Percentiles rank a stretch among this genome's conserved stretches.
phyloP scores from a whole-genome alignment of 306 rosid species.

The Erythrophleum fordii region DNA sequence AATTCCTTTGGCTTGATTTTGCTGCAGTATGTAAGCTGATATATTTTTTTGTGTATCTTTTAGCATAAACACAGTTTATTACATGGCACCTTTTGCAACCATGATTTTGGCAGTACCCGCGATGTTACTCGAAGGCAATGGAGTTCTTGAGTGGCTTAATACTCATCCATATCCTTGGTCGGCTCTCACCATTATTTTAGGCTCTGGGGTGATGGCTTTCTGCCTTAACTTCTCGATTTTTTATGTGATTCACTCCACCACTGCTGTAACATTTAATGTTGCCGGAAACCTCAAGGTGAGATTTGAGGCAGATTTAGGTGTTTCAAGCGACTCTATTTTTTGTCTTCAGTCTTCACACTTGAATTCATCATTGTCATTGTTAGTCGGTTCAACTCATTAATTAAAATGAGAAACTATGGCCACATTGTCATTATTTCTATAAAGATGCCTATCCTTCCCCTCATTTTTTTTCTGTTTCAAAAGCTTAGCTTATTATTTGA shows the following conservation, averaged over 20 bases:
- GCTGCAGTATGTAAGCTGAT: constrained; percentile 34
- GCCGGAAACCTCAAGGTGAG: constrained; percentile 99
- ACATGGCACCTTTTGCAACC: constrained; percentile 99
- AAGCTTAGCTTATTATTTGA: background rate
- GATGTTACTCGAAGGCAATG: constrained; percentile 84
- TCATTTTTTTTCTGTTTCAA: background rate
- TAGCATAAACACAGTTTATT: constrained; percentile 96
- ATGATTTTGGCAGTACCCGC: constrained; percentile 96
- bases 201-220: constrained; percentile 93
- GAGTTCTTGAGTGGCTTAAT: constrained; percentile 78
- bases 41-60: constrained; percentile 36
- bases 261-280: constrained; percentile 95
- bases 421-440: background rate
- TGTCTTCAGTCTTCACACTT: constrained; percentile 20
- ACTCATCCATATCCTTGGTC: constrained; percentile 64
- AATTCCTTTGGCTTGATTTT: constrained; percentile 25
- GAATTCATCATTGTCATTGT: constrained; percentile 2
- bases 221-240: constrained; percentile 97
- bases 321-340: constrained; percentile 18
- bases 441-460: background rate
- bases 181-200: constrained; percentile 72
- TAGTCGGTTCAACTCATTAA: constrained; percentile 29
- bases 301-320: constrained; percentile 26
- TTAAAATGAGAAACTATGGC: background rate
- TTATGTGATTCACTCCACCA: constrained; percentile 97